A percentile compares a stretch with the other conserved stretches of the same genome.
These are phyloP conservation scores for Kodamaea hsintzibuensis DNA, from an alignment of 805 yeast genomes.

Conservation along the genomic window DNA sequence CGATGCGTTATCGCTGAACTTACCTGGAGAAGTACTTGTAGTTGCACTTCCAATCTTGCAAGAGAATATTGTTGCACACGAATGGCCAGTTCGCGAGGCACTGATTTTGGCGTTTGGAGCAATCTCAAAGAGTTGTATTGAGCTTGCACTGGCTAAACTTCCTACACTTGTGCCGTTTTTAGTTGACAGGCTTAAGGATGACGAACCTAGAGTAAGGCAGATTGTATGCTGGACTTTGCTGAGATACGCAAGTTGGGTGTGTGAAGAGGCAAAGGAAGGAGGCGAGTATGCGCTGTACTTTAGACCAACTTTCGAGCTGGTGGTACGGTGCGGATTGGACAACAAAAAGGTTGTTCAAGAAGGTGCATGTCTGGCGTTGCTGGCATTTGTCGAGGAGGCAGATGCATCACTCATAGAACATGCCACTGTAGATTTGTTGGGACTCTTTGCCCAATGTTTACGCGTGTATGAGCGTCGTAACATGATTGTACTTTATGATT, in stretches of 20 bases:
- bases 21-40: slow-evolving; percentile 66
- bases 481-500: slow-evolving; percentile 80
- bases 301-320: slow-evolving; percentile 73
- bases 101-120: slow-evolving; percentile 95
- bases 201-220: slow-evolving; percentile 83
- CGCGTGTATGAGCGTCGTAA: slow-evolving; percentile 78
- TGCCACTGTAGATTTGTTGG: slow-evolving; percentile 64
- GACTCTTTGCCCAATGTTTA: slow-evolving; percentile 74
- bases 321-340: slow-evolving; percentile 76
- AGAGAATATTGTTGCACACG: slow-evolving; percentile 61
- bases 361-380: slow-evolving; percentile 85
- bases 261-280: slow-evolving; percentile 61
- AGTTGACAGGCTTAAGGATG: slow-evolving; percentile 74
- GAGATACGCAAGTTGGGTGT: slow-evolving; percentile 81
- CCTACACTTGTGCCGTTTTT: slow-evolving; percentile 83
- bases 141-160: slow-evolving; percentile 65
- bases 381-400: slow-evolving; percentile 78
- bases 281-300: slow-evolving; percentile 68
- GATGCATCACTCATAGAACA: slow-evolving; percentile 62
- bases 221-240: slow-evolving; percentile 96
- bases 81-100: slow-evolving; percentile 93
- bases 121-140: slow-evolving; percentile 84
- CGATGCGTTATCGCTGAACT: slow-evolving; percentile 70
- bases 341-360: slow-evolving; percentile 91
- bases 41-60: slow-evolving; percentile 74